These are phyloP conservation scores for Lactarius indigo DNA, from an alignment of 768 basidiomycete species.

Conservation along the genomic window DNA sequence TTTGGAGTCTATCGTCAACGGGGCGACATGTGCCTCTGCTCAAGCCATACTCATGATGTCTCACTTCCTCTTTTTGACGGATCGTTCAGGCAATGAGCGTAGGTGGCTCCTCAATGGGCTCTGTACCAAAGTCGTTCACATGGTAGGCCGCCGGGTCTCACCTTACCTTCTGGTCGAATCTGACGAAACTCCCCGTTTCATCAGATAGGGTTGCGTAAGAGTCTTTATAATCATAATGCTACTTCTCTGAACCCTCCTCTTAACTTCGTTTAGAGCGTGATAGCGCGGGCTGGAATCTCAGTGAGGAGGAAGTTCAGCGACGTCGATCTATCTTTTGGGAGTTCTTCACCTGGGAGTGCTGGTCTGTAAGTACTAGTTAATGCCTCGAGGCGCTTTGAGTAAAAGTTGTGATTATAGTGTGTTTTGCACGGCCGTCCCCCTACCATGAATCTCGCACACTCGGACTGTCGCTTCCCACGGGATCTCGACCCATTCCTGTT, in stretches of 20 bases:
- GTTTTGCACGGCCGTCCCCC: conserved; percentile 51
- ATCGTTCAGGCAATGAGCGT: conserved; percentile 42
- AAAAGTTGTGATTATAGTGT: conserved; percentile 32
- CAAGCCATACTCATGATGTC: conserved; percentile 47
- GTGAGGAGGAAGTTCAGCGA: conserved; percentile 43
- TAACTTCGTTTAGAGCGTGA: conserved; percentile 44
- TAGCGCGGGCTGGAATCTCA: conserved; percentile 46
- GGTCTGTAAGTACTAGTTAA: conserved; percentile 29
- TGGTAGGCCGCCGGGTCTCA: conserved; percentile 37
- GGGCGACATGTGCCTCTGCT: conserved; percentile 45
- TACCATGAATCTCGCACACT: conserved; percentile 42
- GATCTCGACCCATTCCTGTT: conserved; percentile 37
- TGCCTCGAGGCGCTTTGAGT: neutral
- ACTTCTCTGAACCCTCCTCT: neutral
- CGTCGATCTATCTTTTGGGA: conserved; percentile 52
- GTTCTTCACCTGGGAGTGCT: conserved; percentile 47
- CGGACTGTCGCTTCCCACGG: conserved; percentile 51
- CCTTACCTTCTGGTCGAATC: conserved; percentile 1
- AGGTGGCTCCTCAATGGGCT: conserved; percentile 50
- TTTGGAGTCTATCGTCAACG: conserved; percentile 41
- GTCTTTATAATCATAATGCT: neutral
- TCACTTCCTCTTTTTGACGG: conserved; percentile 41
- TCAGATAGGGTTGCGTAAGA: conserved; percentile 52
- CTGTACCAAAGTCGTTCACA: conserved; percentile 40
- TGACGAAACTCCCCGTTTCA: conserved; percentile 1